phyloP scores from a whole-genome alignment of 176 grass and related monocot species.

The Carex myosuroides region DNA sequence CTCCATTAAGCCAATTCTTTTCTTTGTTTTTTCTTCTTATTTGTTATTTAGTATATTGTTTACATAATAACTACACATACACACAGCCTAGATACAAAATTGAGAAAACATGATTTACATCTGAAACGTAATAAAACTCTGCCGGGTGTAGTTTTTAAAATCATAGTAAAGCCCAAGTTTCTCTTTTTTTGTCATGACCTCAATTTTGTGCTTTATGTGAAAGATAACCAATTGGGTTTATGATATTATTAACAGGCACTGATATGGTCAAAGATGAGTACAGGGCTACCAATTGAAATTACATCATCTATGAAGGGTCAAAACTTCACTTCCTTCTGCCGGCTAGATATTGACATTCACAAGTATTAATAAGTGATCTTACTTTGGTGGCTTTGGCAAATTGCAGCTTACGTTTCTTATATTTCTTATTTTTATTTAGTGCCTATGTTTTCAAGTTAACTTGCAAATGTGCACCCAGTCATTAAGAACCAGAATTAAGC shows the following conservation, averaged over 20 bases:
- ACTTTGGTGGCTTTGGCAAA: not conserved
- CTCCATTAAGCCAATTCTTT: not conserved
- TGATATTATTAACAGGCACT: conserved; percentile 67
- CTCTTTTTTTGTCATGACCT: conserved; percentile 2
- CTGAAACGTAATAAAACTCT: not conserved
- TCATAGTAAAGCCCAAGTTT: not conserved
- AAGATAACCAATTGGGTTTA: not conserved
- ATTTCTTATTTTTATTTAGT: not conserved
- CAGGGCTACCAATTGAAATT: conserved; percentile 96
- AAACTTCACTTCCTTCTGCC: conserved; percentile 73
- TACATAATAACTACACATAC: not conserved
- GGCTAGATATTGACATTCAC: conserved; percentile 93
- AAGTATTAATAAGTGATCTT: conserved; percentile 34
- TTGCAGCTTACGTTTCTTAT: not conserved
- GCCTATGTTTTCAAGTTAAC: not conserved
- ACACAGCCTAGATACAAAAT: not conserved
- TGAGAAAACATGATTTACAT: not conserved
- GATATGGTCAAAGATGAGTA: conserved; percentile 99
- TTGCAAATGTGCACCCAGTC: not conserved
- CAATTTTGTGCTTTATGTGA: not conserved
- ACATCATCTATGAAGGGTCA: conserved; percentile 76
- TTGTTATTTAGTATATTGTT: not conserved
- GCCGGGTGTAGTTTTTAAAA: not conserved
- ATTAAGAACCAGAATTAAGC: not conserved
- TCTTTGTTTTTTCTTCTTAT: not conserved